phyloP scores from a whole-genome alignment of 2,329 filamentous ascomycete species.

The Beauveria caledonica region DNA sequence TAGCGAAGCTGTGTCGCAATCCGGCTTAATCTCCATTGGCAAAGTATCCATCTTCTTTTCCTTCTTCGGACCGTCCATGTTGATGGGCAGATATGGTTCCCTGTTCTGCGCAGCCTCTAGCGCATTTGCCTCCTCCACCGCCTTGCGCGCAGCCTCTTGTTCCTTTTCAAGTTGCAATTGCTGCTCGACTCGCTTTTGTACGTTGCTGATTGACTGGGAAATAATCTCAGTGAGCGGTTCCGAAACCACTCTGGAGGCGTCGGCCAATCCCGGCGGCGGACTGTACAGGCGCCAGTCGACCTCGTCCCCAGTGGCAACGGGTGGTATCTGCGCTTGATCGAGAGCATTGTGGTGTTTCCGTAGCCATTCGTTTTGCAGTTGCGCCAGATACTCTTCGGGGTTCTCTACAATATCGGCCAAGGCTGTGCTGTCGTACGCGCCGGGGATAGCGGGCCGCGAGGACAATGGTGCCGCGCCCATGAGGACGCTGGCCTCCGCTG shows the following conservation, averaged over 20 bases:
- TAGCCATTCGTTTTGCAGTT: constrained; percentile 13
- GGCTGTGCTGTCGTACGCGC: not conserved
- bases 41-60: constrained; percentile 1
- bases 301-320: not conserved
- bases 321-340: not conserved
- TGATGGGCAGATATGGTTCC: constrained; percentile 29
- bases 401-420: constrained; percentile 2
- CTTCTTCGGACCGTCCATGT: constrained; percentile 18
- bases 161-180: constrained; percentile 23
- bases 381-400: constrained; percentile 14
- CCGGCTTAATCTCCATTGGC: constrained; percentile 6
- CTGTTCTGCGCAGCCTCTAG: constrained; percentile 20
- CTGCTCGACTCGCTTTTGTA: constrained; percentile 30
- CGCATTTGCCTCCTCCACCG: constrained; percentile 16
- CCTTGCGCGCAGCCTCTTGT: constrained; percentile 19
- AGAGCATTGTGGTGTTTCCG: constrained; percentile 13
- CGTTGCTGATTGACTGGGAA: constrained; percentile 35
- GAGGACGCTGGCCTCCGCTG: not conserved
- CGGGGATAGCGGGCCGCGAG: not conserved
- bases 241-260: constrained; percentile 29
- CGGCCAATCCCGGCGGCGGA: constrained; percentile 34
- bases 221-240: constrained; percentile 35
- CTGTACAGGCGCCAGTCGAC: constrained; percentile 40
- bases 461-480: not conserved
- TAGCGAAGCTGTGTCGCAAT: not conserved